Evolutionary conservation across 306 rosid species (phyloP).

Genomic region (Medicago truncatula): MtrunA17r5.0-ANR NC_053047.1:24070501-24071000

Average conservation of each 20-base stretch:
- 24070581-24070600: slow-evolving; percentile 49
- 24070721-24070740: slow-evolving; percentile 50
- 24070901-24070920: slow-evolving; percentile 71
- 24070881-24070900: slow-evolving; percentile 73
- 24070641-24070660: slow-evolving; percentile 83
- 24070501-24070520: slow-evolving; percentile 53
- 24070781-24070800: slow-evolving; percentile 42
- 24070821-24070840: slow-evolving; percentile 79
- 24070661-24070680: slow-evolving; percentile 69
- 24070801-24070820: slow-evolving; percentile 68
- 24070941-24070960: slow-evolving; percentile 85
- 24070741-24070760: slow-evolving; percentile 42
- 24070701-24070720: slow-evolving; percentile 54
- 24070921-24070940: slow-evolving; percentile 78
- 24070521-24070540: slow-evolving; percentile 50
- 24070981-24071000: slow-evolving; percentile 82
- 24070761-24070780: no score
- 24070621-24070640: slow-evolving; percentile 70
- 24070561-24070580: slow-evolving; percentile 49
- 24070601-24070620: slow-evolving; percentile 63
- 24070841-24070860: slow-evolving; percentile 68
- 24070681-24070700: slow-evolving; percentile 64
- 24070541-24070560: slow-evolving; percentile 46
- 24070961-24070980: slow-evolving; percentile 86
- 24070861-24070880: slow-evolving; percentile 56